Conservation (phyloP, 2,329 filamentous ascomycete species). For the Bipolaris sorokiniana region DNA sequence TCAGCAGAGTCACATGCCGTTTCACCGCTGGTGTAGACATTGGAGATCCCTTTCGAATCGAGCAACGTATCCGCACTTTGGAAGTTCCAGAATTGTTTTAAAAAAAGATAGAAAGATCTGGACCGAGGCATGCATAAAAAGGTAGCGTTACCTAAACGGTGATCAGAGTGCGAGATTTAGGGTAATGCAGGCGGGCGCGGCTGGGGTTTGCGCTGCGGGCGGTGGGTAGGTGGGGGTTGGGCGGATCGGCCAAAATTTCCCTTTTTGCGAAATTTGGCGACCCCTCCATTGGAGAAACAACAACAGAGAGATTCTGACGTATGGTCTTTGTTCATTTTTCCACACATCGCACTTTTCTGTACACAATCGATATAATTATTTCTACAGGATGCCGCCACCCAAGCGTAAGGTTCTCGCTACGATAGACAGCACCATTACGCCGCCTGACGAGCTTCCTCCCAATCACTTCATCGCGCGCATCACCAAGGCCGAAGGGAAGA, state of each 20-base stretch:
- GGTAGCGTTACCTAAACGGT: conserved; percentile 17
- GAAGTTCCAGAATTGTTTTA: neutral
- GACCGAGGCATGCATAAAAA: neutral
- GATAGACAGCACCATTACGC: conserved; percentile 70
- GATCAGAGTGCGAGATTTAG: conserved; percentile 13
- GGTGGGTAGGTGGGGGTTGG: neutral
- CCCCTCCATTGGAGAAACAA: conserved; percentile 12
- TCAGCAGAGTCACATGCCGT: conserved; percentile 1
- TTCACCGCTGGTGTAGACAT: neutral
- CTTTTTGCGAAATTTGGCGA: conserved; percentile 8
- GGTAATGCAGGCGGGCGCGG: conserved; percentile 1
- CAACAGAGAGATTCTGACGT: neutral
- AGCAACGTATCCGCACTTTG: neutral
- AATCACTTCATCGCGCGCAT: conserved; percentile 74
- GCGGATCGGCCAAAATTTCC: conserved; percentile 15
- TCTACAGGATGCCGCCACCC: conserved; percentile 67
- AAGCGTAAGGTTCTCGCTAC: conserved; percentile 80
- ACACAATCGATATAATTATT: neutral
- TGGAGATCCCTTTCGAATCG: neutral
- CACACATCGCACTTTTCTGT: neutral
- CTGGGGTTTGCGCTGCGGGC: conserved; percentile 1
- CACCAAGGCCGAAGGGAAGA: conserved; percentile 84
- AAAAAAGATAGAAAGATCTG: neutral
- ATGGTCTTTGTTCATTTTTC: neutral
- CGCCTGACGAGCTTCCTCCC: conserved; percentile 61